Percentiles rank a stretch among this genome's conserved stretches.
These are phyloP conservation scores for Plasmodium gaboni DNA, from an alignment of 169 alveolate species.

Conservation along the genomic window DNA sequence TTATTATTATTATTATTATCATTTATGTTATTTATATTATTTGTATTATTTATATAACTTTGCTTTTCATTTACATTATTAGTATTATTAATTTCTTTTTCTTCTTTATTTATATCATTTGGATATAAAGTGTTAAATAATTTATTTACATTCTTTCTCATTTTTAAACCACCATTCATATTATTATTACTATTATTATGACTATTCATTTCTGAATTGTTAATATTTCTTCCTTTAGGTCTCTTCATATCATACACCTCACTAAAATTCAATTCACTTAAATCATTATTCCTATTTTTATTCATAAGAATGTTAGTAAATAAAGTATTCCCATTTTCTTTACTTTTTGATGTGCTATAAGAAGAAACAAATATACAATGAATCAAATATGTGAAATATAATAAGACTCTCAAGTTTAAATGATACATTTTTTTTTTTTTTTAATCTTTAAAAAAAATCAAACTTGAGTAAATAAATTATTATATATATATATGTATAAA, in stretches of 20 bases:
- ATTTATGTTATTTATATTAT: background rate
- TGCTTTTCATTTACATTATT: background rate
- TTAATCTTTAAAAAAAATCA: background rate
- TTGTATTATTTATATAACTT: background rate
- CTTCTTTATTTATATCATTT: slow-evolving; percentile 13
- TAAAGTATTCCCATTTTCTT: slow-evolving; percentile 9
- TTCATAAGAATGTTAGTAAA: background rate
- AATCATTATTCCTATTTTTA: background rate
- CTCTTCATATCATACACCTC: background rate
- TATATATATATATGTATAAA: no score
- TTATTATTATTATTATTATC: background rate
- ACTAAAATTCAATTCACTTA: slow-evolving; percentile 1
- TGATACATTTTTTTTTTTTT: slow-evolving; percentile 3
- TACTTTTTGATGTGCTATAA: slow-evolving; percentile 14
- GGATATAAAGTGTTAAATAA: slow-evolving; percentile 44
- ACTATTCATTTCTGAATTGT: no score
- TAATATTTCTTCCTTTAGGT: no score
- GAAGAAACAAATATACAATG: background rate
- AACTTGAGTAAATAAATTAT: no score
- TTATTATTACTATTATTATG: background rate
- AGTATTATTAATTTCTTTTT: background rate
- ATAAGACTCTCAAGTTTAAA: background rate
- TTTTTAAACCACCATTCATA: slow-evolving; percentile 23
- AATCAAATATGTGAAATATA: background rate
- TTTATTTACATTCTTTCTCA: slow-evolving; percentile 28